These are phyloP conservation scores for Pyrenophora graminea DNA, from an alignment of 2,329 filamentous ascomycete species.

Conservation along the genomic window DNA sequence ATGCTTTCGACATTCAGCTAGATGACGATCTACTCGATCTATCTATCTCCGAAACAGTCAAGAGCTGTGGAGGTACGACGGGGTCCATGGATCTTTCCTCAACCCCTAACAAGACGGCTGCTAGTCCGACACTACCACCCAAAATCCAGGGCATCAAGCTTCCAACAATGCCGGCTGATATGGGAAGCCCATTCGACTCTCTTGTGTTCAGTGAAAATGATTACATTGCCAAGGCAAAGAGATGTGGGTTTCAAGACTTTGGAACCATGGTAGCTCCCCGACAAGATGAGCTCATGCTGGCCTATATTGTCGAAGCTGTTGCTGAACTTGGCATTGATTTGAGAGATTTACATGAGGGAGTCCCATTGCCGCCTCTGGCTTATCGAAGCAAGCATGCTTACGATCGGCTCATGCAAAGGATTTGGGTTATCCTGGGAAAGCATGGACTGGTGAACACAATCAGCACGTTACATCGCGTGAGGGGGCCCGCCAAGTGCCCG, in stretches of 20 bases:
- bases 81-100: neutral
- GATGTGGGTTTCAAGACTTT: conserved; percentile 9
- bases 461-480: neutral
- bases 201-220: neutral
- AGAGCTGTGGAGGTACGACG: neutral
- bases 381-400: conserved; percentile 6
- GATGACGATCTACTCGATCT: neutral
- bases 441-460: conserved; percentile 8
- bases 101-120: neutral
- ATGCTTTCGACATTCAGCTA: neutral
- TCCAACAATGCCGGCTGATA: neutral
- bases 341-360: neutral
- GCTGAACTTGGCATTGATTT: conserved; percentile 9
- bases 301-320: conserved; percentile 18
- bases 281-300: conserved; percentile 14
- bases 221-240: neutral
- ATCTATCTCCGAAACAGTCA: neutral
- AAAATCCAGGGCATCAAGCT: neutral
- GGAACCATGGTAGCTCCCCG: neutral
- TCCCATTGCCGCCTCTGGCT: neutral
- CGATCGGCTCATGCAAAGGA: conserved; percentile 4
- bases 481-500: neutral
- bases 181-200: conserved; percentile 1
- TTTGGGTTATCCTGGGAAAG: conserved; percentile 7
- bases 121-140: neutral